Percentiles rank a stretch among this genome's conserved stretches.
Conservation (phyloP, 2,329 filamentous ascomycete species). For the Cordyceps javanica region DNA sequence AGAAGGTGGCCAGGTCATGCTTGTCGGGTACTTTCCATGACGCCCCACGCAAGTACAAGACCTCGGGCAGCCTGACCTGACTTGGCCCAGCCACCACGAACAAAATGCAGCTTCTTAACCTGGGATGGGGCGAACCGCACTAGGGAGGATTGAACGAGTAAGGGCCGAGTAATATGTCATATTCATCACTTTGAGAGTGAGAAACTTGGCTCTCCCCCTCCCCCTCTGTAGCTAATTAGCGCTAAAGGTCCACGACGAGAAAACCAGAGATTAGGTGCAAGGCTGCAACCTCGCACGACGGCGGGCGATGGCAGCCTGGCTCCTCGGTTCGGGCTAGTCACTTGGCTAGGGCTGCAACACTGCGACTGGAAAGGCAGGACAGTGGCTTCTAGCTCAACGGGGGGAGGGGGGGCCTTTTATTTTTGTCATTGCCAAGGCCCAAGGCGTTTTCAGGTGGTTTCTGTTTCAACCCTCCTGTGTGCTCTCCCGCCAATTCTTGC, state of each 20-base stretch:
- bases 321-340: background rate
- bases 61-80: background rate
- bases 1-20: background rate
- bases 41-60: background rate
- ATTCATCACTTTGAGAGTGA: background rate
- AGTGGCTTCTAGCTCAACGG: background rate
- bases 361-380: background rate
- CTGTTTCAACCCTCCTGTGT: too few relatives aligned
- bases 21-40: constrained; percentile 4
- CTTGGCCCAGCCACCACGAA: constrained; percentile 1
- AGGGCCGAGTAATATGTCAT: background rate
- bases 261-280: background rate
- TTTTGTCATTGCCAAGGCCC: background rate
- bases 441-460: background rate
- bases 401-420: too few relatives aligned
- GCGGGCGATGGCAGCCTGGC: background rate
- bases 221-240: background rate
- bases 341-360: constrained; percentile 1
- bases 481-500: too few relatives aligned
- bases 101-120: background rate
- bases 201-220: background rate
- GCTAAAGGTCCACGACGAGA: background rate
- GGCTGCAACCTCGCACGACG: constrained; percentile 5
- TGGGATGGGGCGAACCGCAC: background rate
- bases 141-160: background rate